Evolutionary conservation across 805 yeast species (phyloP).

Genomic region (Metschnikowia gruessii): DNA sequence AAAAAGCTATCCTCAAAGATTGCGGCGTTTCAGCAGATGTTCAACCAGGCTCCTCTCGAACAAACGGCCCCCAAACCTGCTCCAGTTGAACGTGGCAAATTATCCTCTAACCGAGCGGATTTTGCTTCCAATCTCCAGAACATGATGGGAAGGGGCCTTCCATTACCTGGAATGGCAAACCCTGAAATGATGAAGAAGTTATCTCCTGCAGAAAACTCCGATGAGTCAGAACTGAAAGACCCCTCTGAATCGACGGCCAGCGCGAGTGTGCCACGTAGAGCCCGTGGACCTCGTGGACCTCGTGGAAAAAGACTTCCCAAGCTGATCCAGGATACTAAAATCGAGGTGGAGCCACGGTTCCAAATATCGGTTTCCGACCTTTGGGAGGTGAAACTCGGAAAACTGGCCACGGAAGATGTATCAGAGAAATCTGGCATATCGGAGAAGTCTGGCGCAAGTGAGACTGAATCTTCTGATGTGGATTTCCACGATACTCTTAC

Average conservation of each 20-base stretch:
- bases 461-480: too few relatives aligned
- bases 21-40: conserved; percentile 79
- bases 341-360: conserved; percentile 36
- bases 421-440: too few relatives aligned
- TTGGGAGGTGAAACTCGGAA: conserved; percentile 32
- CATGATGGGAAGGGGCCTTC: conserved; percentile 49
- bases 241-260: background rate
- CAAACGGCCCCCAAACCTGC: conserved; percentile 10
- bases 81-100: conserved; percentile 19
- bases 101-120: conserved; percentile 39
- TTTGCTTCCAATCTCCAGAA: conserved; percentile 62
- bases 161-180: conserved; percentile 53
- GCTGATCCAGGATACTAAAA: conserved; percentile 42
- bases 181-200: conserved; percentile 27
- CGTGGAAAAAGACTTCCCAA: conserved; percentile 64
- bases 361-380: conserved; percentile 30
- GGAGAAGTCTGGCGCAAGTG: background rate
- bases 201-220: conserved; percentile 12
- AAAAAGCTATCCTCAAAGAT: conserved; percentile 75
- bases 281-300: background rate
- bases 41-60: conserved; percentile 34
- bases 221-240: conserved; percentile 10
- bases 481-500: too few relatives aligned
- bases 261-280: background rate
- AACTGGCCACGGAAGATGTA: background rate